A percentile compares a stretch with the other conserved stretches of the same genome.
Conservation (phyloP, 176 grass and related monocot genomes). For the Lolium rigidum region DNA sequence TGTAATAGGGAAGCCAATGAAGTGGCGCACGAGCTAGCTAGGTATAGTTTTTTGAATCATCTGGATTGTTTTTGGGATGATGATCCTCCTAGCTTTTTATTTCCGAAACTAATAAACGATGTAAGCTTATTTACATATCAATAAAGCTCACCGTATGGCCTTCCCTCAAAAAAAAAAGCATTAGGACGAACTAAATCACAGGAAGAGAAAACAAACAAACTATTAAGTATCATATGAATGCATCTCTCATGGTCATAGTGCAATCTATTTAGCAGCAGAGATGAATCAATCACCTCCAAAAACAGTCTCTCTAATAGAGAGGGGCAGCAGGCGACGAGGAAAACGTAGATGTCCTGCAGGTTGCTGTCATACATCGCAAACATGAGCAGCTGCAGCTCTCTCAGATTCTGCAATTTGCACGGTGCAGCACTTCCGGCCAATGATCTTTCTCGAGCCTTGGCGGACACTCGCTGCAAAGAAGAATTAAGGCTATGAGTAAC, state of each 20-base stretch:
- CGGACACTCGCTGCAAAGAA: conserved; percentile 47
- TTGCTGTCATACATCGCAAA: conserved; percentile 36
- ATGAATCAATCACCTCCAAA: conserved; percentile 42
- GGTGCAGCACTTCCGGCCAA: neutral
- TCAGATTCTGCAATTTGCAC: conserved; percentile 50
- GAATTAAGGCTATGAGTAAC: neutral
- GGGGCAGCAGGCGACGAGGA: conserved; percentile 49
- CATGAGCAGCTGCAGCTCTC: conserved; percentile 69
- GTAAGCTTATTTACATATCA: no score
- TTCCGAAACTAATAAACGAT: no score
- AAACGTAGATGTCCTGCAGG: conserved; percentile 48
- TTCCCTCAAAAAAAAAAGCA: no score
- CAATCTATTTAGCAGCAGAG: neutral
- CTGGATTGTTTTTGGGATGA: no score
- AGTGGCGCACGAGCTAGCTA: no score
- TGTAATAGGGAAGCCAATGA: no score
- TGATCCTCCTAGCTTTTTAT: no score
- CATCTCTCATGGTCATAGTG: neutral
- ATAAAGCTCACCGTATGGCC: no score
- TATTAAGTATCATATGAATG: neutral
- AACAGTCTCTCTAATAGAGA: conserved; percentile 57
- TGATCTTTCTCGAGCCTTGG: conserved; percentile 11
- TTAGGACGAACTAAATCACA: neutral
- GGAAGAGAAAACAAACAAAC: neutral
- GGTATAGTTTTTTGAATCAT: no score